Conservation (phyloP, 2,329 filamentous ascomycete species). For the Trichophyton verrucosum region DNA sequence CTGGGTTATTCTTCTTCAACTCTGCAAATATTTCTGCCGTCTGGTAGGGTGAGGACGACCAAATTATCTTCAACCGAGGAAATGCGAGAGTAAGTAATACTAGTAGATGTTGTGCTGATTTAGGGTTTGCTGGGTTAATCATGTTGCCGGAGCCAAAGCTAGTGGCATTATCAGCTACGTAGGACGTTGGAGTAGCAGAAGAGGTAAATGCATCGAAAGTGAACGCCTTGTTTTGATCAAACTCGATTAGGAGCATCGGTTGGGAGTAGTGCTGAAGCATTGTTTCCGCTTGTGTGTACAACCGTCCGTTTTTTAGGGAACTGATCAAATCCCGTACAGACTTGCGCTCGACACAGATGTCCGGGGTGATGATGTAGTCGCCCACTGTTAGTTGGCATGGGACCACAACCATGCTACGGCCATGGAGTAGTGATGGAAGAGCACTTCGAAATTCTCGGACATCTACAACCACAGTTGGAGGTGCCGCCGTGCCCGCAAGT, state of each 20-base stretch:
- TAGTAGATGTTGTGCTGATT: slow-evolving; percentile 80
- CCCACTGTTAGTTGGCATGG: slow-evolving; percentile 94
- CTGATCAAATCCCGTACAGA: slow-evolving; percentile 81
- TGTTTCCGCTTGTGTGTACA: slow-evolving; percentile 83
- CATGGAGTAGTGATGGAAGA: slow-evolving; percentile 80
- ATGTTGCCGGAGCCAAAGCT: slow-evolving; percentile 47
- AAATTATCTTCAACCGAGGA: slow-evolving; percentile 78
- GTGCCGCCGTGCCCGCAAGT: slow-evolving; percentile 68
- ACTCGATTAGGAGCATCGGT: slow-evolving; percentile 90
- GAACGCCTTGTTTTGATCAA: slow-evolving; percentile 94
- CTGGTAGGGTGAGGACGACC: slow-evolving; percentile 86
- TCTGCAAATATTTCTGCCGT: slow-evolving; percentile 94
- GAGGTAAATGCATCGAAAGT: slow-evolving; percentile 60
- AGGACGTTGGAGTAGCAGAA: slow-evolving; percentile 29
- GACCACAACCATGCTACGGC: slow-evolving; percentile 72
- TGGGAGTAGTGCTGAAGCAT: slow-evolving; percentile 90
- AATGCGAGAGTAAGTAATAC: slow-evolving; percentile 89
- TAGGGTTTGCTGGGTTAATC: slow-evolving; percentile 49
- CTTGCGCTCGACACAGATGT: slow-evolving; percentile 90
- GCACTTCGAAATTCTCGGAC: slow-evolving; percentile 93
- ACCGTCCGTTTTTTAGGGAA: slow-evolving; percentile 79
- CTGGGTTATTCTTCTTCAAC: slow-evolving; percentile 76
- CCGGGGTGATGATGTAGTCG: slow-evolving; percentile 85
- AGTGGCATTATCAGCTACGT: slow-evolving; percentile 44
- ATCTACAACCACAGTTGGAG: slow-evolving; percentile 84